Evolutionary conservation across 495 filamentous ascomycete genomes (phyloP).

Genomic region (Aspergillus panamensis): DNA sequence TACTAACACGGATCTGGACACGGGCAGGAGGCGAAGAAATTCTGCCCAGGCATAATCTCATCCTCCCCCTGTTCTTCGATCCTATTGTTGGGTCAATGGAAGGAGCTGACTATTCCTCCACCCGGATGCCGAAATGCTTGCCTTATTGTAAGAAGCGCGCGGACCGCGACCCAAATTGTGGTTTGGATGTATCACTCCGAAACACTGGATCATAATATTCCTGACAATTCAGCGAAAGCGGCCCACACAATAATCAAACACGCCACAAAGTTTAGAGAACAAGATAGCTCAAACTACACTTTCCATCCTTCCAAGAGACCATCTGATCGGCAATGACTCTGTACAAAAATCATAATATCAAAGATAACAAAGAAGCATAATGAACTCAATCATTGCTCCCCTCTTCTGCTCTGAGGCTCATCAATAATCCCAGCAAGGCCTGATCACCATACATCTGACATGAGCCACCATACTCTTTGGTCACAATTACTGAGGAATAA

Average conservation of each 20-base stretch:
- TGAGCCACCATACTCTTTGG: not conserved
- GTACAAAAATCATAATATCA: too few species aligned
- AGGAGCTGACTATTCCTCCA: too few species aligned
- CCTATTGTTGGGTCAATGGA: too few species aligned
- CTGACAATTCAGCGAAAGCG: not conserved
- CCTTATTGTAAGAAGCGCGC: conserved; percentile 6
- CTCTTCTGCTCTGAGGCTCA: too few species aligned
- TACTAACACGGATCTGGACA: not conserved
- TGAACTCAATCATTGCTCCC: too few species aligned
- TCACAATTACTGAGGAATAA: not conserved
- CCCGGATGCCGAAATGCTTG: too few species aligned
- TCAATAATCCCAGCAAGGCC: not conserved
- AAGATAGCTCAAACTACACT: not conserved
- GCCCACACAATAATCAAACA: not conserved
- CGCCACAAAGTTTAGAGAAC: conserved; percentile 6
- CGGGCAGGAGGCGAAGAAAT: not conserved
- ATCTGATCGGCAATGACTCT: too few species aligned
- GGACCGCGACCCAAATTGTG: conserved; percentile 8
- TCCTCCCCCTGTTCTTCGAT: too few species aligned
- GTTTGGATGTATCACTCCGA: conserved; percentile 15
- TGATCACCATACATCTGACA: conserved; percentile 11
- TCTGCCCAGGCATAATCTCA: too few species aligned
- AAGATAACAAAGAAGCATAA: too few species aligned
- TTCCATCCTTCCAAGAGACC: too few species aligned
- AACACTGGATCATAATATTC: not conserved